Evolutionary conservation across 1,284 basidiomycete species (phyloP).

Genomic region (Amylostereum areolatum): DNA sequence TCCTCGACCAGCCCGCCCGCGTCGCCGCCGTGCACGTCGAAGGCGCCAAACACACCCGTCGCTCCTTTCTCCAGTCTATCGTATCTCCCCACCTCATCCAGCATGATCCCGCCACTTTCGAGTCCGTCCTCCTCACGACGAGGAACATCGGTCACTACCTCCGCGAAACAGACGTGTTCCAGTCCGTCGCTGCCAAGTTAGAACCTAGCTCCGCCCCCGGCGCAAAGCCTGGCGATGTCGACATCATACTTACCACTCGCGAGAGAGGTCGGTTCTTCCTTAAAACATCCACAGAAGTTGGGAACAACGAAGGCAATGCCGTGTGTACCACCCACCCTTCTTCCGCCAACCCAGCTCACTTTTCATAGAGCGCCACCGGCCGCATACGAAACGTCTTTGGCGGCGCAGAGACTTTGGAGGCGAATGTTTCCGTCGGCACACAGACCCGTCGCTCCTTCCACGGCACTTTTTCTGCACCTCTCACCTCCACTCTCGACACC

Average conservation of each 20-base stretch:
- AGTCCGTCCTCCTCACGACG: constrained; percentile 63
- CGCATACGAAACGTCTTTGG: constrained; percentile 87
- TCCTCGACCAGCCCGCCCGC: constrained; percentile 21
- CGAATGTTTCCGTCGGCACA: constrained; percentile 81
- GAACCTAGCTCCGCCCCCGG: constrained; percentile 56
- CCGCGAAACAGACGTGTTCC: constrained; percentile 71
- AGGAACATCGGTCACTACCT: constrained; percentile 61
- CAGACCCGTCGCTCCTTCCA: constrained; percentile 84
- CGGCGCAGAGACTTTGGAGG: constrained; percentile 86
- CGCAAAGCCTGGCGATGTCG: constrained; percentile 70
- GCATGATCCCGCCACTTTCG: constrained; percentile 39
- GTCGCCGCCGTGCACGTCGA: constrained; percentile 77
- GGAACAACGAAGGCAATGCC: constrained; percentile 89
- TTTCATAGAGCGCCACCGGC: constrained; percentile 65
- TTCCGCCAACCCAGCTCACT: constrained; percentile 2
- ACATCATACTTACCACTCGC: constrained; percentile 74
- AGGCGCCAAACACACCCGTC: constrained; percentile 70
- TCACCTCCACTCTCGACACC: constrained; percentile 54
- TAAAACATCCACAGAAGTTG: constrained; percentile 88
- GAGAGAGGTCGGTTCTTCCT: constrained; percentile 80
- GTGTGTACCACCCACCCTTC: constrained; percentile 41
- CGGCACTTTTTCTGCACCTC: constrained; percentile 52
- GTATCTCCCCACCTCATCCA: constrained; percentile 58
- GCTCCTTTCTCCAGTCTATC: constrained; percentile 75
- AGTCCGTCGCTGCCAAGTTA: constrained; percentile 65